phyloP scores from a whole-genome alignment of 805 yeast species.

The Lipomyces starkeyi region DNA sequence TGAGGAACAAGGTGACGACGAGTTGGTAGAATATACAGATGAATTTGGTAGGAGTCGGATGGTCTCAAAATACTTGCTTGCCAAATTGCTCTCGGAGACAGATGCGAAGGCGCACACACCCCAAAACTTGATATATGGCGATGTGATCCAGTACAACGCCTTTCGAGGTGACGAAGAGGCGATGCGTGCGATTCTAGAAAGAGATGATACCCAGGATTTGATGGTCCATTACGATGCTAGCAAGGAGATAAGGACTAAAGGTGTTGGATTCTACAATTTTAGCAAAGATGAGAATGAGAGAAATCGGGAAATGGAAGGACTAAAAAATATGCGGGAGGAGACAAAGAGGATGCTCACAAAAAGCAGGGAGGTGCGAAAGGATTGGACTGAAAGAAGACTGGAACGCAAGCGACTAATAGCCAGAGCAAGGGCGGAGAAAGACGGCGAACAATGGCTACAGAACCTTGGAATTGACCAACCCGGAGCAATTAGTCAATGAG shows the following conservation, averaged over 20 bases:
- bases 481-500: not conserved
- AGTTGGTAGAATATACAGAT: conserved; percentile 37
- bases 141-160: conserved; percentile 38
- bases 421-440: conserved; percentile 17
- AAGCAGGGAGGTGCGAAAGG: conserved; percentile 15
- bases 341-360: conserved; percentile 16
- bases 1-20: conserved; percentile 24
- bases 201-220: conserved; percentile 20
- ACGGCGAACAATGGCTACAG: conserved; percentile 19
- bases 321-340: conserved; percentile 34
- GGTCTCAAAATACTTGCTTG: conserved; percentile 26
- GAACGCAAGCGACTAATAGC: conserved; percentile 15
- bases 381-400: conserved; percentile 22
- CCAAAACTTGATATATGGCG: conserved; percentile 38
- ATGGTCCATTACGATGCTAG: conserved; percentile 39
- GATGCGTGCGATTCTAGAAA: conserved; percentile 32
- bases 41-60: conserved; percentile 41
- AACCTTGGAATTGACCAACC: conserved; percentile 2
- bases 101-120: conserved; percentile 24
- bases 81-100: conserved; percentile 13
- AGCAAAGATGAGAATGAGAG: conserved; percentile 36
- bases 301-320: conserved; percentile 34
- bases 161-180: conserved; percentile 37
- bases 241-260: conserved; percentile 37
- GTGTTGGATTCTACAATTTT: conserved; percentile 41